Percentiles rank a stretch among this genome's conserved stretches.
Conservation (phyloP, 257 asterid species). For the Solanum piurae region DNA sequence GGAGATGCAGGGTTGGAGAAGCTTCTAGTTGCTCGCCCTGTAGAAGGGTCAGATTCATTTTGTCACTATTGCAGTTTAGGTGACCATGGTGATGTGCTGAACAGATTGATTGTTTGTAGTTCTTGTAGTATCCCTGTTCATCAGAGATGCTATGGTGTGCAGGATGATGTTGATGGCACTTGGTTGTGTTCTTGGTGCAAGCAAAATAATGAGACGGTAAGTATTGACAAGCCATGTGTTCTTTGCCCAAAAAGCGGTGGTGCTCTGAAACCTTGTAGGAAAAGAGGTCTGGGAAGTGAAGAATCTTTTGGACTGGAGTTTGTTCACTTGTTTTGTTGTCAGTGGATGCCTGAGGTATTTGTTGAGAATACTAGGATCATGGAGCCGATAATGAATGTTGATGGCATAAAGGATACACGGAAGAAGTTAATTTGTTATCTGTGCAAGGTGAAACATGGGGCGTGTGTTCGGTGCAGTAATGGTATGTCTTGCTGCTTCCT, state of each 20-base stretch:
- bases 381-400: conserved; percentile 81
- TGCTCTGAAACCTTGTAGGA: conserved; percentile 71
- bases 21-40: conserved; percentile 69
- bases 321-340: conserved; percentile 92
- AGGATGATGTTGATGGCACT: conserved; percentile 55
- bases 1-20: conserved; percentile 89
- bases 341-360: conserved; percentile 90
- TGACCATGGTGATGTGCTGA: conserved; percentile 51
- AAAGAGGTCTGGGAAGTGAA: conserved; percentile 23
- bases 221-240: conserved; percentile 47
- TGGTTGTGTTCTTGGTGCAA: conserved; percentile 97
- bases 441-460: conserved; percentile 94
- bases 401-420: conserved; percentile 58
- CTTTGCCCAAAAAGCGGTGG: conserved; percentile 89
- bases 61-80: conserved; percentile 87
- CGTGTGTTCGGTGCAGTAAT: conserved; percentile 93
- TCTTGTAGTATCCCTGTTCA: conserved; percentile 80
- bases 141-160: conserved; percentile 94
- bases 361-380: conserved; percentile 68
- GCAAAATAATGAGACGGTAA: conserved; percentile 27
- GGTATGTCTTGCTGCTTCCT: conserved; percentile 70
- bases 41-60: conserved; percentile 52
- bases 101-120: conserved; percentile 57
- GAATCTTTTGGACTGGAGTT: conserved; percentile 32
- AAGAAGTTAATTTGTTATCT: conserved; percentile 67